Evolutionary conservation across 2,329 filamentous ascomycete species (phyloP), one percentile per base, ranked within the genome.

Genomic region (Myotisia sp.): DNA sequence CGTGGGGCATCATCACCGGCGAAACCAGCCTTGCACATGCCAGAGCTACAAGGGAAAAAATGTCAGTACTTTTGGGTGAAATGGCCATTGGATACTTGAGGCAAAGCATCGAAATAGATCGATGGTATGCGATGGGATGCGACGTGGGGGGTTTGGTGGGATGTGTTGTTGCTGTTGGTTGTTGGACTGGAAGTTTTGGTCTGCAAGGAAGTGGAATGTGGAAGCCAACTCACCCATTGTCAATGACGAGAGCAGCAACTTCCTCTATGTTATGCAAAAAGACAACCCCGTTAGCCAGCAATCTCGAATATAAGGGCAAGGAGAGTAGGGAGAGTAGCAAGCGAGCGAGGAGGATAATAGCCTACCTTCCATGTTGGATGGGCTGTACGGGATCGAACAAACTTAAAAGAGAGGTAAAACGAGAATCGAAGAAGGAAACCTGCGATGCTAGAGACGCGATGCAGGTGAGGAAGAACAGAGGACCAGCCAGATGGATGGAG

Each of bases 21-120:
- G 71, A 98, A 98, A 86, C 90, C 90, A 80, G 90, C 90, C 76
- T 98, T 98, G 74, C 90, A 98, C 90, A 98, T 95, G 78, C 90
- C 90, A 70, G 90, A 95, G 79, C 87, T 95, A 65, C 46, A 57
- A 40, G 48, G 45, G 27, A 34, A 43, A 32, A 12, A n/a, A 14
- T 16, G 29, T 32, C 29, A 32, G 29, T 21, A 32, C 17, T 4
- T 7, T 12, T 14, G 9, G 20, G 20, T 22, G 29, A 17, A 7
- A 24, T 8, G 7, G n/a, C n/a, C n/a, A n/a, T n/a, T n/a, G n/a
- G n/a, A n/a, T n/a, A n/a, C n/a, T n/a, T n/a, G n/a, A n/a, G n/a
- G n/a, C n/a, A n/a, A n/a, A n/a, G n/a, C n/a, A n/a, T n/a, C n/a
- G n/a, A n/a, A n/a, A n/a, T n/a, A n/a, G n/a, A n/a, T n/a, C n/a